These are phyloP conservation scores for Triticum dicoccoides DNA, from an alignment of 176 grass and related monocot species.

Conservation along the genomic window DNA sequence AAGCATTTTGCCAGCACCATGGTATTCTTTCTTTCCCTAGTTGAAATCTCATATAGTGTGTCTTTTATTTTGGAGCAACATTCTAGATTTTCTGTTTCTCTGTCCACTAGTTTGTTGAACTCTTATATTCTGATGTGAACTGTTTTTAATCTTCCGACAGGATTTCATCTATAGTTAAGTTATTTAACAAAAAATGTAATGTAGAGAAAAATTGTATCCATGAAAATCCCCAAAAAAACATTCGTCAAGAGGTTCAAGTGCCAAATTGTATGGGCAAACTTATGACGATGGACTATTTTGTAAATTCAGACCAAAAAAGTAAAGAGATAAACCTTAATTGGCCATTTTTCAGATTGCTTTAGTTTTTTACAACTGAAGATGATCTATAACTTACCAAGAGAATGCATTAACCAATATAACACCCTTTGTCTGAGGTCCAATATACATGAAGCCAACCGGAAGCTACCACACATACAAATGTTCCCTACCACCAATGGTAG, in stretches of 20 bases:
- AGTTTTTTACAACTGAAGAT: too few relatives aligned
- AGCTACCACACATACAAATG: not conserved
- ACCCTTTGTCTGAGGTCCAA: not conserved
- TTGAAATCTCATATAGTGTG: not conserved
- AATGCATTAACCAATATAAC: too few relatives aligned
- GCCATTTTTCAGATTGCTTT: too few relatives aligned
- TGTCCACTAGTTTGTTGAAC: too few relatives aligned
- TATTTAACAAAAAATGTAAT: not conserved
- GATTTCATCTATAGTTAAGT: not conserved
- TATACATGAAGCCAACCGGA: not conserved
- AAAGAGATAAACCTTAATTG: too few relatives aligned
- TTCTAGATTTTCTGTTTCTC: not conserved
- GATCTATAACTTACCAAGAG: too few relatives aligned
- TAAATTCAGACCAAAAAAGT: too few relatives aligned
- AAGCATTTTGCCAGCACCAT: constrained; percentile 34
- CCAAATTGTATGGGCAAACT: too few relatives aligned
- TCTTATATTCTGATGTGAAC: not conserved
- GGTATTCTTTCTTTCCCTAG: not conserved
- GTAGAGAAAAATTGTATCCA: not conserved
- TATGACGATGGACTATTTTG: too few relatives aligned
- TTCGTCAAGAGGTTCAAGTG: too few relatives aligned
- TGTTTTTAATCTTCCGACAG: not conserved
- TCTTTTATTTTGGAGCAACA: not conserved
- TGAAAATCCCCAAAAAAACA: too few relatives aligned
- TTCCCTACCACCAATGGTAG: too few relatives aligned